Evolutionary conservation across 75 land plant genomes (phyloP), one percentile per base, ranked within the genome.

Genomic region (Adiantum capillusveneris): DNA sequence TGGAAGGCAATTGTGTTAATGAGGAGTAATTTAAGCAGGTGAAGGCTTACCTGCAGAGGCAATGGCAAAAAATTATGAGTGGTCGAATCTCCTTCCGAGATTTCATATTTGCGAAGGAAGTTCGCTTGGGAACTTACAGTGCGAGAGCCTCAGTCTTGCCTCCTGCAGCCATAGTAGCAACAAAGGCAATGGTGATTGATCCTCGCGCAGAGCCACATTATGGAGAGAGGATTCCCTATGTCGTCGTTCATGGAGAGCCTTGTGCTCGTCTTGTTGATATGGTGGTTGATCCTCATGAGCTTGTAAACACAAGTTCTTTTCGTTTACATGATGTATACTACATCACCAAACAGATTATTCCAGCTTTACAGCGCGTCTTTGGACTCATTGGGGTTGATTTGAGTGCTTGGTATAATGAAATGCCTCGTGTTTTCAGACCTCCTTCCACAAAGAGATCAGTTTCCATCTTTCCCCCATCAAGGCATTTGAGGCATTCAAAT

Each of bases 101-200:
- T 68, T 93, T 93, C 66, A 67, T 93, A 21, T 93, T 93, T 74
- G 82, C 96, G 21, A 93, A 93, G 75, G 98, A 93, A 69, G 98
- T 93, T 29, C 90, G 96, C 0, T 45, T 93, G 43, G 98, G 98
- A 11, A 89, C 90, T 0, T 93, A 93, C 72, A 83, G 88, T 56
- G 21, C 74, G 24, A 78, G 81, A 42, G 48, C 74, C 7, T 70
- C 87, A 48, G 77, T 79, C 2, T 81, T 92, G 17, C 98, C 98
- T 41, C 95, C 98, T 25, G 94, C 96, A 36, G 98, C 98, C 12
- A 79, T 89, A 51, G 98, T 93, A 31, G 96, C 98, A 6, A 73
- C 81, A n/a, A 93, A 93, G 70, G 81, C 96, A 22, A 89, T 93
- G 98, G 60, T 62, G 59, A 56, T 61, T 42, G 98, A 93, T 66